A percentile compares a stretch with the other conserved stretches of the same genome.
Conservation (phyloP, 345 rosid genomes). For the Triadica sebifera region DNA sequence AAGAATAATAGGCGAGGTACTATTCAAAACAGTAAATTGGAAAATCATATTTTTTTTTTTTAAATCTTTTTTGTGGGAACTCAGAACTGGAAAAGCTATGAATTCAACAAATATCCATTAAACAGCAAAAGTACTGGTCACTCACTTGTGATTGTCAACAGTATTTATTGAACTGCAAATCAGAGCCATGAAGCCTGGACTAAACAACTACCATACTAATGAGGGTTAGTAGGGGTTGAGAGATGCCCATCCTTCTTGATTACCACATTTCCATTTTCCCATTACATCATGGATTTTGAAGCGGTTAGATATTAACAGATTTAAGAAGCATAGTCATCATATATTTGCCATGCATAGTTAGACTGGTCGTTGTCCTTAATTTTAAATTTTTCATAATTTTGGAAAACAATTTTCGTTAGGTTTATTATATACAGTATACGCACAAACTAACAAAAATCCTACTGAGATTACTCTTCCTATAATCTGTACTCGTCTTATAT, state of each 20-base stretch:
- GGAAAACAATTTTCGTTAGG: neutral
- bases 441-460: no score
- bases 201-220: conserved; percentile 41
- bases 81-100: no score
- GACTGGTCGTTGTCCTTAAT: neutral
- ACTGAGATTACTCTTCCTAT: no score
- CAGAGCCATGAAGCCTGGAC: neutral
- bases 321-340: neutral
- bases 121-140: no score
- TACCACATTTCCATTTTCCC: neutral
- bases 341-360: neutral
- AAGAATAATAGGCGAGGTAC: neutral
- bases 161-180: neutral
- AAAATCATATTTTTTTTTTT: no score
- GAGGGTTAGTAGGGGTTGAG: conserved; percentile 27
- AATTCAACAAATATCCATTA: no score
- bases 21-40: no score
- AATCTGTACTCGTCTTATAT: no score
- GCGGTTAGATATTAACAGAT: neutral
- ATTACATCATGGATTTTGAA: neutral
- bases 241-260: conserved; percentile 1
- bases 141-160: neutral
- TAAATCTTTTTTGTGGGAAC: neutral
- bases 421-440: no score
- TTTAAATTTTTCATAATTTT: no score